Evolutionary conservation across 306 rosid genomes (phyloP).

Genomic region (Vachellia pachyceras): DNA sequence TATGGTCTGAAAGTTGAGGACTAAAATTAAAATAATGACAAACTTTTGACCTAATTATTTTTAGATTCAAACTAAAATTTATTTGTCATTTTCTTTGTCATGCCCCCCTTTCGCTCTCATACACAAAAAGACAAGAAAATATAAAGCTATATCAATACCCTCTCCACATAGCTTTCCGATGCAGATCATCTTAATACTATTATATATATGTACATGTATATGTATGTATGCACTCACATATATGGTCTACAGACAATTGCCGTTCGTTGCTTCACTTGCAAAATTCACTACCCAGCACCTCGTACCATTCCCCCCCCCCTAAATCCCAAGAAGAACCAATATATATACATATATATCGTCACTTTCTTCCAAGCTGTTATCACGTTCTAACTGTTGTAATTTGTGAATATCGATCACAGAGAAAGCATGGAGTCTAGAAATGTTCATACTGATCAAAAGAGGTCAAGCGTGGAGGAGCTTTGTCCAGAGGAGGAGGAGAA

Average conservation of each 20-base stretch:
- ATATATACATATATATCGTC: neutral
- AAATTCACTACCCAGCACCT: conserved; percentile 1
- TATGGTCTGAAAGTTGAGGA: too few species aligned
- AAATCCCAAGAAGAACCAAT: neutral
- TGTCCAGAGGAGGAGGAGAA: conserved; percentile 34
- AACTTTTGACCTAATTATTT: too few species aligned
- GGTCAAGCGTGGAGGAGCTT: conserved; percentile 23
- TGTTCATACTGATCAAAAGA: conserved; percentile 3
- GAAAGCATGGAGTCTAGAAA: conserved; percentile 42
- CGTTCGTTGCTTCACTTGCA: conserved; percentile 25
- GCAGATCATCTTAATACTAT: too few species aligned
- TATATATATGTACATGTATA: neutral
- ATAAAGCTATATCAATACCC: neutral
- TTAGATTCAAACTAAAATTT: too few species aligned
- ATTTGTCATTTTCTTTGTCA: too few species aligned
- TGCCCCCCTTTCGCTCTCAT: too few species aligned
- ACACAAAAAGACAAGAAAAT: neutral
- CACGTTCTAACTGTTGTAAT: neutral
- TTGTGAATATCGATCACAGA: neutral
- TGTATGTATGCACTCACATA: too few species aligned
- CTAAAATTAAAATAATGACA: too few species aligned
- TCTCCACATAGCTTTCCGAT: neutral
- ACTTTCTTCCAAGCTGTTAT: neutral
- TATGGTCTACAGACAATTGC: neutral
- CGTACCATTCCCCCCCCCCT: neutral